These are phyloP conservation scores for Tardiomyces depauwii DNA, from an alignment of 1,139 yeast genomes.

Conservation along the genomic window DNA sequence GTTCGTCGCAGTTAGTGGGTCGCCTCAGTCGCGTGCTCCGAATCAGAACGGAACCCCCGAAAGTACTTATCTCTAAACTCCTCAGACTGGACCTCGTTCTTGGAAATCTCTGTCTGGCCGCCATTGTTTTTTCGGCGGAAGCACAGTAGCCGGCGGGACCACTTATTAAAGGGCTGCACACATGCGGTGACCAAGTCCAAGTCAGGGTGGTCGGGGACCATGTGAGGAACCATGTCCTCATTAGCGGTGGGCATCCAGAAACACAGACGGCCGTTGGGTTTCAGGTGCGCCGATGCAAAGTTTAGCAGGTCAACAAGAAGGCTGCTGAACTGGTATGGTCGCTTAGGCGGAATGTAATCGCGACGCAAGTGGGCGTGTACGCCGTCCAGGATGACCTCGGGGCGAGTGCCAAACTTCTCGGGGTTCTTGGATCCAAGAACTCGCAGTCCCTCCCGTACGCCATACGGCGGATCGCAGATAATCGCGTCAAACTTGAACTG, in stretches of 20 bases:
- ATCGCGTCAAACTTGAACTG: slow-evolving; percentile 63
- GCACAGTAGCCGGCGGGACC: slow-evolving; percentile 76
- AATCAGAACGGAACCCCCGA: slow-evolving; percentile 35
- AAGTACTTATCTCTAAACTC: slow-evolving; percentile 76
- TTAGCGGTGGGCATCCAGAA: slow-evolving; percentile 99
- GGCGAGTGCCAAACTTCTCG: slow-evolving; percentile 53
- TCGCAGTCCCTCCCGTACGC: slow-evolving; percentile 89
- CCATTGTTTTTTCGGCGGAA: slow-evolving; percentile 55
- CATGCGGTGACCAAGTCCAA: slow-evolving; percentile 62
- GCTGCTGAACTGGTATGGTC: slow-evolving; percentile 71
- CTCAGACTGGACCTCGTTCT: slow-evolving; percentile 20
- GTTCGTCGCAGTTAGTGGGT: too few species aligned
- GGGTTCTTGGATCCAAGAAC: slow-evolving; percentile 78
- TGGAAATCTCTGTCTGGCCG: slow-evolving; percentile 25
- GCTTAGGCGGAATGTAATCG: slow-evolving; percentile 88
- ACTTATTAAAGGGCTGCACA: slow-evolving; percentile 82
- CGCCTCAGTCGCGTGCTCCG: too few species aligned
- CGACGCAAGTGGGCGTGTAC: slow-evolving; percentile 63
- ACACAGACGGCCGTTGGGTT: slow-evolving; percentile 66
- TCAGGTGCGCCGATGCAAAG: slow-evolving; percentile 63
- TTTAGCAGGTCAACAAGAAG: slow-evolving; percentile 64
- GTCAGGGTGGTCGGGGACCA: slow-evolving; percentile 69
- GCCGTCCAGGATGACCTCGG: slow-evolving; percentile 61
- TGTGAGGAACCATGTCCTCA: slow-evolving; percentile 59
- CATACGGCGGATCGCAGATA: slow-evolving; percentile 96